Conservation (phyloP, 2,329 filamentous ascomycete species). For the Pseudocercospora cruenta region DNA sequence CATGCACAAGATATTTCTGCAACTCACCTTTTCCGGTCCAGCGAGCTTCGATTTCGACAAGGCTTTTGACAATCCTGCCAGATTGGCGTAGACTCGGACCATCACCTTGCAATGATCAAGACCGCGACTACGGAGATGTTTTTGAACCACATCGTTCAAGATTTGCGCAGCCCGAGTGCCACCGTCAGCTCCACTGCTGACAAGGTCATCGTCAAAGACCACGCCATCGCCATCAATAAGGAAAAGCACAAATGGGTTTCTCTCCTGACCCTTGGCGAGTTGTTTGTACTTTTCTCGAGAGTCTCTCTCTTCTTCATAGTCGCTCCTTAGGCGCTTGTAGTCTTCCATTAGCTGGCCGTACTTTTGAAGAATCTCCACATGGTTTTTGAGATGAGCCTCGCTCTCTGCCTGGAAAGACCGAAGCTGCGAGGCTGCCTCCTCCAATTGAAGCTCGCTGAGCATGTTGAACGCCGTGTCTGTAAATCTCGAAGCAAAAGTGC, state of each 20-base stretch:
- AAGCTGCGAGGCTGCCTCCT: conserved; percentile 27
- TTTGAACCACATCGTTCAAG: conserved; percentile 56
- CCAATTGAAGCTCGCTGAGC: conserved; percentile 27
- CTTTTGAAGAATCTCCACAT: conserved; percentile 42
- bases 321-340: conserved; percentile 60
- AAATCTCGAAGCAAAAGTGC: not conserved
- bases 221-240: conserved; percentile 67
- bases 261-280: conserved; percentile 50
- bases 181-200: conserved; percentile 48
- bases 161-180: conserved; percentile 60
- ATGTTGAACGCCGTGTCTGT: conserved; percentile 12
- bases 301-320: conserved; percentile 61
- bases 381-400: conserved; percentile 28
- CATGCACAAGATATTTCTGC: not conserved
- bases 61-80: conserved; percentile 50
- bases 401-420: conserved; percentile 27
- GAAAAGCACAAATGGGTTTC: conserved; percentile 63
- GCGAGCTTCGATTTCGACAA: conserved; percentile 55
- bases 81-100: conserved; percentile 53
- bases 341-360: conserved; percentile 53
- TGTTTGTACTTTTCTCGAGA: conserved; percentile 60
- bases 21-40: conserved; percentile 52
- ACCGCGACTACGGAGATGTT: conserved; percentile 49
- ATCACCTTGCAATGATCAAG: conserved; percentile 56
- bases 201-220: conserved; percentile 42